Percentiles rank a stretch among this genome's conserved stretches.
phyloP scores from a whole-genome alignment of 164 flowering plant species.

The Nelumbo lutea region DNA sequence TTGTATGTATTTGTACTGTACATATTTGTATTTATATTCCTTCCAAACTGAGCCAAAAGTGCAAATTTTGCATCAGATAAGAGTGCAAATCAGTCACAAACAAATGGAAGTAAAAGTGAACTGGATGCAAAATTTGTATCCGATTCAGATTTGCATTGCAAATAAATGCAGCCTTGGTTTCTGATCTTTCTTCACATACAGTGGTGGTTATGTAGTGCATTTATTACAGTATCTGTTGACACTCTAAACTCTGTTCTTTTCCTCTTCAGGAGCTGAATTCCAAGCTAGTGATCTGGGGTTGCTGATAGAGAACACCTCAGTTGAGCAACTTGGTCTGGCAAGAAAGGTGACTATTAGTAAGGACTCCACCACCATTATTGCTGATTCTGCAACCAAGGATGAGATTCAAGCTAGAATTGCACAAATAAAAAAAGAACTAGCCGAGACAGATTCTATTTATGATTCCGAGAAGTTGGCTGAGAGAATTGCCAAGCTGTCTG shows the following conservation, averaged over 20 bases:
- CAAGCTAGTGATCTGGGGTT: conserved; percentile 88
- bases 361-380: conserved; percentile 90
- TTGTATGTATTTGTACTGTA: too few relatives aligned
- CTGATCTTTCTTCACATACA: too few relatives aligned
- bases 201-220: too few relatives aligned
- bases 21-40: too few relatives aligned
- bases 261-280: conserved; percentile 73
- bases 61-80: too few relatives aligned
- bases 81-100: too few relatives aligned
- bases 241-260: not conserved
- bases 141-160: too few relatives aligned
- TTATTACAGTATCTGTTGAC: too few relatives aligned
- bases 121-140: too few relatives aligned
- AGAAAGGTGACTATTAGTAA: conserved; percentile 83
- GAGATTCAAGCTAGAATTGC: conserved; percentile 90
- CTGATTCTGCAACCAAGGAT: conserved; percentile 96
- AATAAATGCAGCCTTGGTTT: too few relatives aligned
- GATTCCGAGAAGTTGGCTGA: conserved; percentile 94
- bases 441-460: conserved; percentile 90
- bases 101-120: too few relatives aligned
- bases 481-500: conserved; percentile 95
- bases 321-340: conserved; percentile 92
- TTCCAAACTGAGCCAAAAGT: too few relatives aligned
- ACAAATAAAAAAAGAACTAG: conserved; percentile 84
- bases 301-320: conserved; percentile 63